Evolutionary conservation across 257 asterid species (phyloP).

Genomic region (Plectranthus barbatus): DNA sequence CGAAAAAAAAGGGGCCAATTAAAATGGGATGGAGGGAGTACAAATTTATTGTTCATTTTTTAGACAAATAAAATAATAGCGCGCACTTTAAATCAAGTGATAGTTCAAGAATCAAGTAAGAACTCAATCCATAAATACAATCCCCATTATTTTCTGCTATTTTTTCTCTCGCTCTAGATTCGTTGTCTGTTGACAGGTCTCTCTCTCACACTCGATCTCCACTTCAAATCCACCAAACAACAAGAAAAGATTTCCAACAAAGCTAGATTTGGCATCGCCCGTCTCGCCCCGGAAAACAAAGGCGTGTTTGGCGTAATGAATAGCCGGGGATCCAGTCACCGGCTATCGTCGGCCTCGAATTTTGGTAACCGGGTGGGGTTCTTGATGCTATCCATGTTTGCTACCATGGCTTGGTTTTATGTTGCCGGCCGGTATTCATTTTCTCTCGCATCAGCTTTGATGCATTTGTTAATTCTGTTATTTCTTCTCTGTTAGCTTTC

Average conservation of each 20-base stretch:
- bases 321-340: slow-evolving; percentile 53
- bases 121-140: too few relatives aligned
- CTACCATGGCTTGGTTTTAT: slow-evolving; percentile 72
- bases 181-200: not conserved
- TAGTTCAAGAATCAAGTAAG: too few relatives aligned
- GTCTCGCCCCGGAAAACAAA: slow-evolving; percentile 14
- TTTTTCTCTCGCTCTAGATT: not conserved
- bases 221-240: slow-evolving; percentile 4
- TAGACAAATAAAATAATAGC: too few relatives aligned
- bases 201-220: not conserved
- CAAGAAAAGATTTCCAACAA: not conserved
- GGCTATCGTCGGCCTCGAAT: slow-evolving; percentile 39
- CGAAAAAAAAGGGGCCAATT: too few relatives aligned
- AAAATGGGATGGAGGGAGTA: too few relatives aligned
- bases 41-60: too few relatives aligned
- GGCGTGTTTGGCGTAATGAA: slow-evolving; percentile 29
- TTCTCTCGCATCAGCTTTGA: not conserved
- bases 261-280: not conserved
- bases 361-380: slow-evolving; percentile 53
- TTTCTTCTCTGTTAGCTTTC: not conserved
- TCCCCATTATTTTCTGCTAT: too few relatives aligned
- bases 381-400: slow-evolving; percentile 64
- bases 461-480: not conserved
- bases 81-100: too few relatives aligned
- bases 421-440: slow-evolving; percentile 58